These are phyloP conservation scores for Botrytis porri DNA, from an alignment of 2,329 filamentous ascomycete genomes.

Conservation along the genomic window DNA sequence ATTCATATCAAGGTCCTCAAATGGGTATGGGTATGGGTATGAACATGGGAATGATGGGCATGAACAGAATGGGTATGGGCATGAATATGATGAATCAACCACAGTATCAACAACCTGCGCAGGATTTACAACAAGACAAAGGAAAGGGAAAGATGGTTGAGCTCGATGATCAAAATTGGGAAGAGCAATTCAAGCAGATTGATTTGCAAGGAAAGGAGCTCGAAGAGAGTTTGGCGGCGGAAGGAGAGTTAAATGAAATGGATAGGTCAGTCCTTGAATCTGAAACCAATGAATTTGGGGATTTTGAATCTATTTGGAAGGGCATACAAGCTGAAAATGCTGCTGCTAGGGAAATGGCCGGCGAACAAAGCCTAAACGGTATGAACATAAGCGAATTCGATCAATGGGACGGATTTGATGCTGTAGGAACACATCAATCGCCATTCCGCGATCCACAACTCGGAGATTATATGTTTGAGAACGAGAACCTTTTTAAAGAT, in stretches of 20 bases:
- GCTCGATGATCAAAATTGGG: conserved; percentile 91
- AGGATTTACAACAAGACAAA: conserved; percentile 53
- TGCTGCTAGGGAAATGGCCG: conserved; percentile 65
- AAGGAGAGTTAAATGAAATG: conserved; percentile 77
- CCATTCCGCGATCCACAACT: conserved; percentile 70
- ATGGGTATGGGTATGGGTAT: conserved; percentile 44
- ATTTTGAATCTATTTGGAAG: conserved; percentile 88
- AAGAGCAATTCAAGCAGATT: conserved; percentile 90
- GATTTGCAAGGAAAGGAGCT: conserved; percentile 58
- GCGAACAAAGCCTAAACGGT: conserved; percentile 53
- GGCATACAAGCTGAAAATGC: conserved; percentile 76
- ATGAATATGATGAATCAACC: conserved; percentile 46
- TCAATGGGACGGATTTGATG: conserved; percentile 76
- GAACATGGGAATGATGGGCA: conserved; percentile 54
- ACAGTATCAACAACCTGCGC: conserved; percentile 41
- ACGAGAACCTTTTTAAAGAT: conserved; percentile 84
- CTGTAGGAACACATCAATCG: conserved; percentile 61
- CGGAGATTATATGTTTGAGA: conserved; percentile 91
- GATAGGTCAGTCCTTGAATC: conserved; percentile 76
- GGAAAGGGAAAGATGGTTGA: conserved; percentile 93
- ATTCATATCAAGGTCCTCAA: conserved; percentile 54
- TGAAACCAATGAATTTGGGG: conserved; percentile 73
- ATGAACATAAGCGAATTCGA: conserved; percentile 71
- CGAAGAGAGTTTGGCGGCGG: conserved; percentile 40
- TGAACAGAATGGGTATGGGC: conserved; percentile 60